Percentiles rank a stretch among this genome's conserved stretches.
phyloP scores from a whole-genome alignment of 1,284 basidiomycete genomes.

The Mycena sp. region DNA sequence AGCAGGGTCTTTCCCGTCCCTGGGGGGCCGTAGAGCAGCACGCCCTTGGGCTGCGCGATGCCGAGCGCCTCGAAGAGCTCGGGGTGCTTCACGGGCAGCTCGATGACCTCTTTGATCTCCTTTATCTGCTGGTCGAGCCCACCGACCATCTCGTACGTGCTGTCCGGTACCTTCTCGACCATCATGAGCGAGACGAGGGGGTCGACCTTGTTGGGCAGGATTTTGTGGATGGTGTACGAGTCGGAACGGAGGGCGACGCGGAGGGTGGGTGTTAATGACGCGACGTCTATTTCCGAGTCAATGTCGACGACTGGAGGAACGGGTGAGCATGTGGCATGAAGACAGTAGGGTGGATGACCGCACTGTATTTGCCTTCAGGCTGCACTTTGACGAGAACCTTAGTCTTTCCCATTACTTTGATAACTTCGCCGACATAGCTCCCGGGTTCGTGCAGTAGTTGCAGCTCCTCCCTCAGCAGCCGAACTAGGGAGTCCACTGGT shows the following conservation, averaged over 20 bases:
- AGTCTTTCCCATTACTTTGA: constrained; percentile 99
- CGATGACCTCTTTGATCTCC: constrained; percentile 99
- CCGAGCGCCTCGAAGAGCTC: constrained; percentile 97
- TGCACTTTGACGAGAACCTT: constrained; percentile 99
- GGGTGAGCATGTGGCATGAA: not conserved
- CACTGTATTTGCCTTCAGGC: constrained; percentile 98
- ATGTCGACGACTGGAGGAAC: constrained; percentile 86
- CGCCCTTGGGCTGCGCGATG: constrained; percentile 98
- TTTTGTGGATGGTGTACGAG: constrained; percentile 94
- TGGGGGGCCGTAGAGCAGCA: constrained; percentile 95
- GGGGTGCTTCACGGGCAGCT: constrained; percentile 97
- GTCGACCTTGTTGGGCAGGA: constrained; percentile 95
- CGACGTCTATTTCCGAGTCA: constrained; percentile 88
- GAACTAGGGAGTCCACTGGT: constrained; percentile 57
- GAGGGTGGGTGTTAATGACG: constrained; percentile 84
- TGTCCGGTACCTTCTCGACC: constrained; percentile 99
- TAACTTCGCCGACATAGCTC: constrained; percentile 97
- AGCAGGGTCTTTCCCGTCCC: constrained; percentile 97
- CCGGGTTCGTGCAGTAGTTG: constrained; percentile 97
- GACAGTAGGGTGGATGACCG: constrained; percentile 37
- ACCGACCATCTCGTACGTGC: constrained; percentile 99
- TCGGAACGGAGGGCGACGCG: constrained; percentile 97
- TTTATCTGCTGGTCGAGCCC: constrained; percentile 99
- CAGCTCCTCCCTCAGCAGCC: constrained; percentile 91
- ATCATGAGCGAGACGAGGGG: constrained; percentile 98